Evolutionary conservation across 2,329 filamentous ascomycete species (phyloP), one percentile per base, ranked within the genome.

Genomic region (Clathrospora elynae): DNA sequence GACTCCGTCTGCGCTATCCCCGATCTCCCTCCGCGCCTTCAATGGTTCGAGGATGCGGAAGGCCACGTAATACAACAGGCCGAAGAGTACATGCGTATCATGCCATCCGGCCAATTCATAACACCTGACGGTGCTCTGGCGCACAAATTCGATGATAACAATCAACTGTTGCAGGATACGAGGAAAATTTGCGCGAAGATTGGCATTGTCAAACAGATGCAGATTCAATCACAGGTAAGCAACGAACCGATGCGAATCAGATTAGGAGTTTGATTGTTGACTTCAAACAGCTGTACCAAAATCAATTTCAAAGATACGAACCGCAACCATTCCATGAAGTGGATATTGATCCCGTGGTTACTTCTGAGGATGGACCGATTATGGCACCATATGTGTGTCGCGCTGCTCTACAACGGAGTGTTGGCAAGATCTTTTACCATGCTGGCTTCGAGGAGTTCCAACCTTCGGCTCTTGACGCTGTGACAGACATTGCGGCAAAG

Each of bases 121-220:
- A 80, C 90, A 6, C 87, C 90, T 0, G 78, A 84, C 22, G 88
- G 90, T 66, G 81, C 80, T 38, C 73, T 99, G 23, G 78, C 87
- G 1, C 83, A 83, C 57, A 92, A 86, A 66, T 86, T 99, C 71
- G 89, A 96, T 57, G 82, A 84, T 41, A 99, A 99, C 59, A 89
- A 97, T 71, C 83, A 84, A 48, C 91, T 96, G 66, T 91, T 99
- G 79, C 93, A 99, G 69, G 92, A 97, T 62, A 99, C 93, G 1
- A 82, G 93, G 57, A 97, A 96, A 67, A 81, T 99, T 19, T 95
- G 90, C 61, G 90, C 90, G 8, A 99, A 97, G 73, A 96, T 99
- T 67, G 86, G 89, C 34, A 90, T 99, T 49, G 93, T 99, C 67
- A 99, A 97, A 75, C 93, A 99, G 74, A 99, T 99, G 93, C 93